phyloP scores from a whole-genome alignment of 2,329 filamentous ascomycete species.

The Sarocladium strictum region DNA sequence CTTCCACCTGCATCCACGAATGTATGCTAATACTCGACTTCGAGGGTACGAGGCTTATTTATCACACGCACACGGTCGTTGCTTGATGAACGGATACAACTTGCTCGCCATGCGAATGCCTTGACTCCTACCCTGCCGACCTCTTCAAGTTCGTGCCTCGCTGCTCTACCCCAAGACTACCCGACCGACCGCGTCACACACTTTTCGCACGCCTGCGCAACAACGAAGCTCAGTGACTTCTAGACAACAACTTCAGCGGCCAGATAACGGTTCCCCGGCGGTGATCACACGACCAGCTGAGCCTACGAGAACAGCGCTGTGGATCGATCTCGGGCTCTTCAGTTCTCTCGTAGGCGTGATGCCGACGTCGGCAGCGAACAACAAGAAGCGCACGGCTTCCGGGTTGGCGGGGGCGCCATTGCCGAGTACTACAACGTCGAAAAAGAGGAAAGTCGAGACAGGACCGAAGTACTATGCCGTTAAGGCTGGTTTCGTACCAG shows the following conservation, averaged over 20 bases:
- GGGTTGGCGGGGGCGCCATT: constrained; percentile 9
- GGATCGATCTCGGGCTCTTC: constrained; percentile 9
- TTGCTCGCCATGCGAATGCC: background rate
- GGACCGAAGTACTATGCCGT: constrained; percentile 59
- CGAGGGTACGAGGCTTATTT: too few species aligned
- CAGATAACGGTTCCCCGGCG: background rate
- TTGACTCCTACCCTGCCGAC: background rate
- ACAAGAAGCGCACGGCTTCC: constrained; percentile 24
- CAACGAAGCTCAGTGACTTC: background rate
- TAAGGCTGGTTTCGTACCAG: constrained; percentile 47
- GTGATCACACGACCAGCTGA: background rate
- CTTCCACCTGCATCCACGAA: background rate
- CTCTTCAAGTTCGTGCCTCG: background rate
- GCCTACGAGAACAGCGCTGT: background rate
- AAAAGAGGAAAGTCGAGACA: constrained; percentile 44
- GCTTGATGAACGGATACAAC: background rate
- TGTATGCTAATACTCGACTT: too few species aligned
- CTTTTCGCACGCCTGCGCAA: background rate
- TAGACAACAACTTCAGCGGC: background rate
- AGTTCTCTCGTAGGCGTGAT: background rate
- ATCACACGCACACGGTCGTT: too few species aligned
- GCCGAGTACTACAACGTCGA: constrained; percentile 20
- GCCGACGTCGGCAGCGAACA: constrained; percentile 17
- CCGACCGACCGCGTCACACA: background rate
- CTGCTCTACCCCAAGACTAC: background rate